Base-by-base conservation (phyloP, 2,329 filamentous ascomycete species). In the Fusarium chlamydosporum region DNA sequence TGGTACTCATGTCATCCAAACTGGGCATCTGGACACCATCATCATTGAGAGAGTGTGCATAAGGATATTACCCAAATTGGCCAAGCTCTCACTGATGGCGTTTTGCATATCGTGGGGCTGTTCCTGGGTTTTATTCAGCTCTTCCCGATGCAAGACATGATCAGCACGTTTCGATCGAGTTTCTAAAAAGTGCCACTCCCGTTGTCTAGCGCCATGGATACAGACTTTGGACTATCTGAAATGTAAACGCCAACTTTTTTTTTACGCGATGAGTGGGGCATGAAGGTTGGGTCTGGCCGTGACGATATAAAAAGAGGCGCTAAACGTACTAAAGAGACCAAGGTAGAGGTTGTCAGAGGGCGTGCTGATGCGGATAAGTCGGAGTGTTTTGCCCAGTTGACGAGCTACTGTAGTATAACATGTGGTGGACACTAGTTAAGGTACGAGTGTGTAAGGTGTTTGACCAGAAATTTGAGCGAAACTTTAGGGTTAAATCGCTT, bases 211-310 rank as follows among this genome's bases (percentile, higher is more conserved):
- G 65, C 37, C 2, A 50, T 60, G 35, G 40, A 48, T 35, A 52
- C 15, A 43, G 16, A 13, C 42, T 66, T 58, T 62, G 11, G 15
- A 15, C 65, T 37, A 52, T 35, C 9, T 16, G 43, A 52, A 69
- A 33, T 35, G 26, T 27, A 65, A 56, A 57, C 66, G 51, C 66
- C 61, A 62, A 15, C 7, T 27, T 61, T 46, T 27, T 61, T 46
- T 27, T 38, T 29, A 9, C 18, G 15, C 18, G 33, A 45, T 31
- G 16, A 6, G 29, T 26, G 43, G 48, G 47, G 35, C 20, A 7
- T 50, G 42, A 26, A 4, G 10, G 27, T 2, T 27, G 31, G n/a
- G 26, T 16, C 33, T 47, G 23, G 9, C 33, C 35, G 9, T 31
- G 16, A 26, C 11, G 20, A 4, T 8, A 20, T 48, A 7, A 10